phyloP scores from a whole-genome alignment of 441 rosid species.

The Pelargonium fulgidum region DNA sequence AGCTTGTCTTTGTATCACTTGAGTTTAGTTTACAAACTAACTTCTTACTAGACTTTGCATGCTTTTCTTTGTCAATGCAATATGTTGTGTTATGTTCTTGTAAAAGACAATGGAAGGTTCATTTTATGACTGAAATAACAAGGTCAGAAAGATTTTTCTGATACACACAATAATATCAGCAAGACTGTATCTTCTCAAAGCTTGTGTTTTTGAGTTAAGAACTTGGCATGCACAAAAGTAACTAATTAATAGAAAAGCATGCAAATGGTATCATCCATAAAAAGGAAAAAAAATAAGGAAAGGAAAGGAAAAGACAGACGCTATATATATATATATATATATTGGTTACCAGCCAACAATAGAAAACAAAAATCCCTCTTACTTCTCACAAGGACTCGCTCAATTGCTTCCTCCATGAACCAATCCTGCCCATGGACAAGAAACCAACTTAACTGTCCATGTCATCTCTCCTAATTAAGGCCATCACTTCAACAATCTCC shows the following conservation, averaged over 20 bases:
- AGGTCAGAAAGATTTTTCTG: no score
- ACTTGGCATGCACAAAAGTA: no score
- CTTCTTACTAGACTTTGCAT: background rate
- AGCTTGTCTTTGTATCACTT: background rate
- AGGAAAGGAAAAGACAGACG: no score
- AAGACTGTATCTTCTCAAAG: no score
- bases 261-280: no score
- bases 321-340: no score
- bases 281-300: no score
- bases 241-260: no score
- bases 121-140: no score
- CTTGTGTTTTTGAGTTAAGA: background rate
- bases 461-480: background rate
- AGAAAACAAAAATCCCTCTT: background rate
- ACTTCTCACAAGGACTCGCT: background rate
- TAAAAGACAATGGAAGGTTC: no score
- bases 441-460: background rate
- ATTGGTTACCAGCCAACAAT: background rate
- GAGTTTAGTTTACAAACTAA: background rate
- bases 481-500: background rate
- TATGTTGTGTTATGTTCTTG: background rate
- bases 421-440: background rate
- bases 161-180: no score
- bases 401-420: background rate
- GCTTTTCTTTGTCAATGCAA: background rate